These are phyloP conservation scores for Yarrowia galli DNA, from an alignment of 1,139 yeast genomes.

Conservation along the genomic window DNA sequence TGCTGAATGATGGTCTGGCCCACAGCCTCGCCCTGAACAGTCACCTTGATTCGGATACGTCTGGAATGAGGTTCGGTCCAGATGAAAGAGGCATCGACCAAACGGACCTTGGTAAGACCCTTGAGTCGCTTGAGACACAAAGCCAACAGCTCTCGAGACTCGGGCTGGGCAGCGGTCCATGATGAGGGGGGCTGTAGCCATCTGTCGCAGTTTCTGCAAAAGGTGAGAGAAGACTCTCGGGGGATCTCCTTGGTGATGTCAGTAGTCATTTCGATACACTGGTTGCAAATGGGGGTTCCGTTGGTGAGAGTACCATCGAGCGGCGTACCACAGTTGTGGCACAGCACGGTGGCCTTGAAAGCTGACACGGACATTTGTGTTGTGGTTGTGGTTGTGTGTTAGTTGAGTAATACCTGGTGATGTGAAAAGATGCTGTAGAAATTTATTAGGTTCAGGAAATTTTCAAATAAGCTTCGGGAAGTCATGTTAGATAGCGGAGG, in stretches of 20 bases:
- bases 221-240: slow-evolving; percentile 88
- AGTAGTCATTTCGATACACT: slow-evolving; percentile 91
- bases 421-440: neutral
- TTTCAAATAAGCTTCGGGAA: slow-evolving; percentile 25
- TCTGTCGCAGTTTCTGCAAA: slow-evolving; percentile 97
- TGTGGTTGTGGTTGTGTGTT: neutral
- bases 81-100: slow-evolving; percentile 91
- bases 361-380: slow-evolving; percentile 33
- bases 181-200: slow-evolving; percentile 93
- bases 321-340: slow-evolving; percentile 99
- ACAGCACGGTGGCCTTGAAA: slow-evolving; percentile 68
- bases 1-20: slow-evolving; percentile 92
- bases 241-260: slow-evolving; percentile 97
- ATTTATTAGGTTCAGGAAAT: slow-evolving; percentile 26
- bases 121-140: slow-evolving; percentile 85
- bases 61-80: slow-evolving; percentile 99
- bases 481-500: slow-evolving; percentile 16
- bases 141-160: slow-evolving; percentile 90
- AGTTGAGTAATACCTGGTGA: neutral
- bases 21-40: slow-evolving; percentile 97
- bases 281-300: slow-evolving; percentile 88
- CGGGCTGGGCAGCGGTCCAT: slow-evolving; percentile 91
- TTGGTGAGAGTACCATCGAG: slow-evolving; percentile 75
- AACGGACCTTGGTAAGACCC: slow-evolving; percentile 85
- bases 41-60: slow-evolving; percentile 85